Base-by-base conservation (phyloP, 305 asterid species). In the Euphrasia arctica region DNA sequence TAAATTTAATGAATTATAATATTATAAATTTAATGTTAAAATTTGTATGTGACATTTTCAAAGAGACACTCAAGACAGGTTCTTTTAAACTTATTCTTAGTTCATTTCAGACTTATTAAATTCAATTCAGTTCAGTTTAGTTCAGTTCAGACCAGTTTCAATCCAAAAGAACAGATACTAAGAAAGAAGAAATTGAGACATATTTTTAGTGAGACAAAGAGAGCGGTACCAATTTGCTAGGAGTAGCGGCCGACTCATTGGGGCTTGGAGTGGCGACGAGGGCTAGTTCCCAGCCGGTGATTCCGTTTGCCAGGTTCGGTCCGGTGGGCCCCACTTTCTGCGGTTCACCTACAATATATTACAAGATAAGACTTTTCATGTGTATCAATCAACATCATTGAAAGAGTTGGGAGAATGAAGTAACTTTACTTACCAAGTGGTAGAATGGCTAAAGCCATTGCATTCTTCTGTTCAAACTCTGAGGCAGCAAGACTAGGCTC, bases 211-310 rank as follows among this genome's bases (percentile, higher is more conserved):
- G 22, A 18, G 22, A 25, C 27, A 18, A 18, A 18, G 22, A 18
- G 62, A 36, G 12, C 2, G 5, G 42, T 92, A 93, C 99, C 97
- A 93, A 68, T 84, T 84, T 88, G 83, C 87, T 82, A 31, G 88
- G 66, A 48, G 92, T 54, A 9, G 86, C 59, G 14, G 87, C 82
- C 11, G 69, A 76, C 71, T 81, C 95, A 9, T 78, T 90, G 69
- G 95, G 83, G 85, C 96, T 93, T 50, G 99, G 96, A 67, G 90
- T 87, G 1, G 89, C 77, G 25, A 90, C 96, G 15, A 90, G 95
- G 6, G 99, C 96, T 63, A 93, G 72, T 70, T 93, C 99, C 99
- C 99, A 93, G 76, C 96, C 95, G 1, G 89, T 60, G 34, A 79
- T 50, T 67, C 96, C 96, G 42, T 86, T 86, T 9, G 75, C 68